A percentile compares a stretch with the other conserved stretches of the same genome.
Conservation (phyloP, 441 rosid species). For the Isatis lusitanica region DNA sequence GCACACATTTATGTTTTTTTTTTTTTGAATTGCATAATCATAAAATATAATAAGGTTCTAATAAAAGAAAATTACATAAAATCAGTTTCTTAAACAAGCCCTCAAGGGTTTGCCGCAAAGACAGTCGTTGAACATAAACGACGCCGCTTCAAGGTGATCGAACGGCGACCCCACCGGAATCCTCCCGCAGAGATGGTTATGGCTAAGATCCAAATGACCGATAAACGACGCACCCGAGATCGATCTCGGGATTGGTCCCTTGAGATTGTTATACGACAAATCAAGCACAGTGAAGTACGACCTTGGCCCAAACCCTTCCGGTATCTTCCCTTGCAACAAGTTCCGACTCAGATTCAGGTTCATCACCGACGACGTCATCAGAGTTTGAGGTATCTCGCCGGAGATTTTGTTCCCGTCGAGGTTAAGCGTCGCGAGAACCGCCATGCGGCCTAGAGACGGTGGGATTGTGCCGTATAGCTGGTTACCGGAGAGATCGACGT, state of each 20-base stretch:
- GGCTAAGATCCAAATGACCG: slow-evolving; percentile 84
- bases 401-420: slow-evolving; percentile 68
- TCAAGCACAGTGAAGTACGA: slow-evolving; percentile 79
- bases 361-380: slow-evolving; percentile 62
- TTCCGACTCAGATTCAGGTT: slow-evolving; percentile 72
- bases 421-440: slow-evolving; percentile 72
- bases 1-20: slow-evolving; percentile 1
- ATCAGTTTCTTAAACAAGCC: slow-evolving; percentile 44
- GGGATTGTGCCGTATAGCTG: slow-evolving; percentile 63
- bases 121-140: slow-evolving; percentile 69
- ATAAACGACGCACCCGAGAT: slow-evolving; percentile 58
- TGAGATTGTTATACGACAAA: slow-evolving; percentile 60
- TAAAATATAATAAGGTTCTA: slow-evolving; percentile 19
- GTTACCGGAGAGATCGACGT: slow-evolving; percentile 76
- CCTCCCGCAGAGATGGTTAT: slow-evolving; percentile 77
- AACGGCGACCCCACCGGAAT: slow-evolving; percentile 78
- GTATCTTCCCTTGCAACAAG: slow-evolving; percentile 52
- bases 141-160: slow-evolving; percentile 78
- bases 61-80: slow-evolving; percentile 6
- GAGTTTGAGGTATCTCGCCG: slow-evolving; percentile 53
- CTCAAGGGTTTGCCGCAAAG: slow-evolving; percentile 77
- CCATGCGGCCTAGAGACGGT: slow-evolving; percentile 68
- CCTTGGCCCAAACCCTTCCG: slow-evolving; percentile 65
- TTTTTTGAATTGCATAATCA: slow-evolving; percentile 1
- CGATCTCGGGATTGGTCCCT: slow-evolving; percentile 62